phyloP scores from a whole-genome alignment of 805 yeast genomes.

The Pichia heedii region DNA sequence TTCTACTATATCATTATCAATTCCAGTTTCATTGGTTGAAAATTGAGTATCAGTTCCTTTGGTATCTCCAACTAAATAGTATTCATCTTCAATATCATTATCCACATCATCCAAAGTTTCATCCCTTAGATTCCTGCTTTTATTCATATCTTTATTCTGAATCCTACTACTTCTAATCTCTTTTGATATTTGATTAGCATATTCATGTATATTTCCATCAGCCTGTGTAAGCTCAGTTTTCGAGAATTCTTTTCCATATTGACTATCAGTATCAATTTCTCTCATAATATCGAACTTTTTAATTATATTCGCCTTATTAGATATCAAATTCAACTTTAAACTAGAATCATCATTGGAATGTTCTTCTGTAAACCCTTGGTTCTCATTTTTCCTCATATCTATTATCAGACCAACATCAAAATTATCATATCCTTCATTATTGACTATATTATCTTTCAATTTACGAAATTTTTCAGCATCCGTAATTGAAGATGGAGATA shows the following conservation, averaged over 20 bases:
- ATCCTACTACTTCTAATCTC: slow-evolving; percentile 4
- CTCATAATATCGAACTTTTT: not conserved
- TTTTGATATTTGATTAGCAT: slow-evolving; percentile 12
- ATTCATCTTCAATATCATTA: not conserved
- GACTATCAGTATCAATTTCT: not conserved
- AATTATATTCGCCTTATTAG: not conserved
- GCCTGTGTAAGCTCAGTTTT: slow-evolving; percentile 13
- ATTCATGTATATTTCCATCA: slow-evolving; percentile 16
- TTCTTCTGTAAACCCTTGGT: slow-evolving; percentile 8
- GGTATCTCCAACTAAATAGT: not conserved
- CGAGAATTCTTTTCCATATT: not conserved
- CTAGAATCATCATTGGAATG: slow-evolving; percentile 15
- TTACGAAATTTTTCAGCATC: slow-evolving; percentile 18
- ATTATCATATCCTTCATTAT: not conserved
- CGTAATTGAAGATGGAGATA: not conserved
- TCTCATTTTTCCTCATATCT: slow-evolving; percentile 11
- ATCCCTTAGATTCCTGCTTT: too few species aligned
- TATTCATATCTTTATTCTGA: not conserved
- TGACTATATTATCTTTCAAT: slow-evolving; percentile 14
- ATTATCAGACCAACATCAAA: slow-evolving; percentile 22
- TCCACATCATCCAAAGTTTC: slow-evolving; percentile 3
- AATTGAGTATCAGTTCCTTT: not conserved
- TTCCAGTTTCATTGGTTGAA: too few species aligned
- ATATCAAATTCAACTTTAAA: slow-evolving; percentile 17
- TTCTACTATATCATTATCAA: not conserved